Base-by-base conservation (phyloP, 2,329 filamentous ascomycete species). In the Penicillium sp. region DNA sequence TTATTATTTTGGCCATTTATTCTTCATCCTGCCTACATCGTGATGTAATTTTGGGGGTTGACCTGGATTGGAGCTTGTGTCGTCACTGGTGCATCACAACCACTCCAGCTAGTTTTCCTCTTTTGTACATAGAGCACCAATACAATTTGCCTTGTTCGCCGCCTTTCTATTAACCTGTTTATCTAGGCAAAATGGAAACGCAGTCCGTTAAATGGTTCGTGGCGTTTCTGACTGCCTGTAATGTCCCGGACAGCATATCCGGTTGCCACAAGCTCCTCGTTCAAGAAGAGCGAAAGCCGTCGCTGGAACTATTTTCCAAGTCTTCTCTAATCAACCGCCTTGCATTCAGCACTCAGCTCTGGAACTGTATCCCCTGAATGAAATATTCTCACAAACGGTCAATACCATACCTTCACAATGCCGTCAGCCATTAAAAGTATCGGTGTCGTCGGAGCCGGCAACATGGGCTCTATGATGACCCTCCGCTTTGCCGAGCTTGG, bases 401-500 rank as follows among this genome's bases (percentile, higher is more conserved):
- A 32, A 18, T 2, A 19, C 18, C n/a, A 30, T 26, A 36, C 2
- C 16, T 16, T 6, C 45, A 64, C 8, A 39, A 69, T 69, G 65
- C 48, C 62, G 8, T 36, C 56, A 8, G 11, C 49, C 29, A 74
- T 73, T 58, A 69, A 71, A 41, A 65, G 63, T 43, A 74, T 75
- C 47, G 73, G 72, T 30, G 66, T 75, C 26, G 72, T 74, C 38
- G 73, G 73, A 34, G 71, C 68, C 52, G 73, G 73, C 14, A 74
- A 70, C 51, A 75, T 76, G 72, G 73, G 73, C 43, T 74, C 73
- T 27, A 75, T 74, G 70, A 75, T 76, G 73, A 63, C 70, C 50
- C 70, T 74, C 55, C 72, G 71, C 16, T 75, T 76, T 35, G 67
- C 71, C 0, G 73, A 75, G 38, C 54, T 73, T 4, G 72, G 72